Percentiles rank a stretch among this genome's conserved stretches.
phyloP scores from a whole-genome alignment of 352 stramenopile species.

The Globisporangium carolinianum region DNA sequence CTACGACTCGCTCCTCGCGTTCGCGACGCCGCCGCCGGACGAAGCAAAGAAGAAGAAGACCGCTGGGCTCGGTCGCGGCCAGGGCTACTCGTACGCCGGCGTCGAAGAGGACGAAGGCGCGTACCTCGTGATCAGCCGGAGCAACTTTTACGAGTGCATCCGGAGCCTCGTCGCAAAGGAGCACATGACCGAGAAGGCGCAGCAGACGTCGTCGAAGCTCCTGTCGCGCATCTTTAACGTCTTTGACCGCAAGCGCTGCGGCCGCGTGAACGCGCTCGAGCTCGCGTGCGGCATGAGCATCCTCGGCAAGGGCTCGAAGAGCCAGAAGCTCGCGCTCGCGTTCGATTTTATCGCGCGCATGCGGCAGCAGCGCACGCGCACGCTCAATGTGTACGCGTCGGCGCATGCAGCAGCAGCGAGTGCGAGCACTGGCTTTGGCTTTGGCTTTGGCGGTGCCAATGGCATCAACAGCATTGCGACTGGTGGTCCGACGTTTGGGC shows the following conservation, averaged over 20 bases:
- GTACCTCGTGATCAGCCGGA: constrained; percentile 67
- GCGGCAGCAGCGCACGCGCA: constrained; percentile 66
- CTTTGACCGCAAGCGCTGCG: constrained; percentile 77
- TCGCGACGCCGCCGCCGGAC: constrained; percentile 63
- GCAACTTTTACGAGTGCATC: constrained; percentile 85
- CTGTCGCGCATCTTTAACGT: constrained; percentile 81
- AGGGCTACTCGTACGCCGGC: constrained; percentile 69
- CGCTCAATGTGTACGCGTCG: constrained; percentile 58
- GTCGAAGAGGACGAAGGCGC: constrained; percentile 82
- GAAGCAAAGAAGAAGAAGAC: constrained; percentile 55
- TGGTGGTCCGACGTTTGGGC: constrained; percentile 38
- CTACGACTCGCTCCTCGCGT: constrained; percentile 70
- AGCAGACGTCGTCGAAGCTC: constrained; percentile 81
- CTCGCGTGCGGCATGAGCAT: constrained; percentile 85
- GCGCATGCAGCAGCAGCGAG: constrained; percentile 11
- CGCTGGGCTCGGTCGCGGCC: constrained; percentile 21
- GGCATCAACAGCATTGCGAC: constrained; percentile 45
- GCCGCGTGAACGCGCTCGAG: constrained; percentile 77
- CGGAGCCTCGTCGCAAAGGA: constrained; percentile 75
- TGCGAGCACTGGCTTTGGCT: too few relatives aligned
- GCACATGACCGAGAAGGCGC: constrained; percentile 73
- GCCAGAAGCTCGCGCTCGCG: constrained; percentile 76
- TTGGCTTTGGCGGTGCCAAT: constrained; percentile 22
- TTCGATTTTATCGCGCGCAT: constrained; percentile 88
- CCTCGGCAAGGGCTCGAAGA: constrained; percentile 78